Conservation (phyloP, 2,329 filamentous ascomycete genomes). For the Diaporthe vexans region DNA sequence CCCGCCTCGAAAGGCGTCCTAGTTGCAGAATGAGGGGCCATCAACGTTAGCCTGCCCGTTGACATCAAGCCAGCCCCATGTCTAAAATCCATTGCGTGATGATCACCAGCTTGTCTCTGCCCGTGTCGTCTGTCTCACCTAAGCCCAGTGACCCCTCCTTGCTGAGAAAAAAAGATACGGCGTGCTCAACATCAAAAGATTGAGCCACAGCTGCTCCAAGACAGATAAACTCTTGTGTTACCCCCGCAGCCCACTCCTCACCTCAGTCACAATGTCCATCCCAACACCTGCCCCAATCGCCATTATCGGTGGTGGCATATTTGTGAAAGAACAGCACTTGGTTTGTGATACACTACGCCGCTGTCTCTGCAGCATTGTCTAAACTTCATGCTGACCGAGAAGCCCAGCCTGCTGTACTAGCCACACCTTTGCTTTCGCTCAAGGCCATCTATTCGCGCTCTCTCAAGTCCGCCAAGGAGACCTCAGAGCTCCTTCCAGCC, state of each 20-base stretch:
- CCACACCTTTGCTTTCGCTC: constrained; percentile 58
- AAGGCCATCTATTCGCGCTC: constrained; percentile 75
- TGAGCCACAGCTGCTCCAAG: neutral
- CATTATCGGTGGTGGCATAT: constrained; percentile 74
- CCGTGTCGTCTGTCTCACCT: neutral
- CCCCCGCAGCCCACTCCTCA: neutral
- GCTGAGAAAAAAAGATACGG: neutral
- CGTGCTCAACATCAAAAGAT: neutral
- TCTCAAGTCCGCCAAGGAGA: constrained; percentile 63
- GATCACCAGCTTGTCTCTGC: neutral
- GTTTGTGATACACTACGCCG: constrained; percentile 51
- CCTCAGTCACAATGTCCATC: constrained; percentile 11
- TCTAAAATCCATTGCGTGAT: neutral
- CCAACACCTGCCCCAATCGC: constrained; percentile 55
- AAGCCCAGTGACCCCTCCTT: neutral
- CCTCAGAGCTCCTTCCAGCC: constrained; percentile 50
- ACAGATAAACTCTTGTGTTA: neutral
- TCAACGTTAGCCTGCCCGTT: constrained; percentile 2
- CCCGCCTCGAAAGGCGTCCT: neutral
- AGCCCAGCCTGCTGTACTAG: constrained; percentile 41
- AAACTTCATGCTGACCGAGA: constrained; percentile 4
- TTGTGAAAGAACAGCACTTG: constrained; percentile 71
- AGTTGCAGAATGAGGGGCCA: constrained; percentile 26
- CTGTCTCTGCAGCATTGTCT: neutral
- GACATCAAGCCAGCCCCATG: neutral